Percentiles rank a stretch among this genome's conserved stretches.
Conservation (phyloP, 208 protist species). For the Vickermania spadyakhi region DNA sequence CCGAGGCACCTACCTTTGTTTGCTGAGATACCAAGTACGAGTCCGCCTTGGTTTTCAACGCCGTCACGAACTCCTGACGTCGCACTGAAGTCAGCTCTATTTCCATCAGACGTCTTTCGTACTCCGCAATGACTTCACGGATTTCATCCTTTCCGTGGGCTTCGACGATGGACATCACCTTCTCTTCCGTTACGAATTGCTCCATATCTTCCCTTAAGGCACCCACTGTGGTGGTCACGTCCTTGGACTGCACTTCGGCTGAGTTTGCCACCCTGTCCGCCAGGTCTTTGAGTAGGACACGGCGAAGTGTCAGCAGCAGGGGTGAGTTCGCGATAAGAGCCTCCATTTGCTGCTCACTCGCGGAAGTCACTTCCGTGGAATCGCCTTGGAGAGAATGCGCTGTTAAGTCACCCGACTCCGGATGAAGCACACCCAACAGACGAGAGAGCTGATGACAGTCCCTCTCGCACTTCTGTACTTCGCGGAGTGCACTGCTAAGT, state of each 20-base stretch:
- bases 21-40: conserved; percentile 18
- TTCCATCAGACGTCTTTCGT: conserved; percentile 29
- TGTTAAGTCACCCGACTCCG: neutral
- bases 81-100: conserved; percentile 34
- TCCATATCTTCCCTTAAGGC: conserved; percentile 25
- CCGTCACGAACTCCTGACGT: conserved; percentile 29
- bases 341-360: conserved; percentile 15
- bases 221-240: conserved; percentile 27
- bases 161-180: conserved; percentile 2
- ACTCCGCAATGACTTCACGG: conserved; percentile 9
- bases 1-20: conserved; percentile 44
- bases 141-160: conserved; percentile 8
- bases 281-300: conserved; percentile 55
- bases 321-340: conserved; percentile 34
- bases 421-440: neutral
- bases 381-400: neutral
- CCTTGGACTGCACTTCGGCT: conserved; percentile 39
- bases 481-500: conserved; percentile 2
- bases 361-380: neutral
- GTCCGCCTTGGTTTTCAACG: conserved; percentile 50
- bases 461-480: conserved; percentile 1
- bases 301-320: conserved; percentile 65
- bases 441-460: conserved; percentile 21
- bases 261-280: conserved; percentile 37
- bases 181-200: conserved; percentile 4